phyloP scores from a whole-genome alignment of 2,329 filamentous ascomycete species.

The Ramularia collo-cygni region DNA sequence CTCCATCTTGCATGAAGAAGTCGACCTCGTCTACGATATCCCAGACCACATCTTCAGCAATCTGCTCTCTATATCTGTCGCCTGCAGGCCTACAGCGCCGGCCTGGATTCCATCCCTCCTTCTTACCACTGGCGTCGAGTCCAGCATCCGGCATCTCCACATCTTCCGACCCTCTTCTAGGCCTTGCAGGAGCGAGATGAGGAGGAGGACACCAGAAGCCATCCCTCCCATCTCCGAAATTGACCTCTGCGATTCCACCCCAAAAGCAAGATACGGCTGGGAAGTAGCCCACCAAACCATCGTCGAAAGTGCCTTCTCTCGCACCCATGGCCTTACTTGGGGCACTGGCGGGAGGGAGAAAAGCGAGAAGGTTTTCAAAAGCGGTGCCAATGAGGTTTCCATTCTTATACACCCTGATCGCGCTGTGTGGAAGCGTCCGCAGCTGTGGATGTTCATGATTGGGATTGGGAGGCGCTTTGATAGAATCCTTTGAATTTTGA shows the following conservation, averaged over 20 bases:
- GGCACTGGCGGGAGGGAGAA: slow-evolving; percentile 81
- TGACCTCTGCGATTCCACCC: slow-evolving; percentile 83
- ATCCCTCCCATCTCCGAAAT: slow-evolving; percentile 77
- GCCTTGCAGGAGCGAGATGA: slow-evolving; percentile 29
- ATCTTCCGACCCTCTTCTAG: slow-evolving; percentile 26
- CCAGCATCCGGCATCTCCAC: slow-evolving; percentile 28
- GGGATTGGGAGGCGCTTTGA: slow-evolving; percentile 58
- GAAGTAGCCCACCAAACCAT: slow-evolving; percentile 93
- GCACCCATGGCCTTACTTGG: slow-evolving; percentile 63
- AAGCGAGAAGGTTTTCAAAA: slow-evolving; percentile 81
- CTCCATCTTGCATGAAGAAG: slow-evolving; percentile 68
- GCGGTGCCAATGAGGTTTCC: slow-evolving; percentile 78
- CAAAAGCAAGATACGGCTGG: slow-evolving; percentile 88
- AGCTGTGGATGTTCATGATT: slow-evolving; percentile 69
- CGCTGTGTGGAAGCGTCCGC: slow-evolving; percentile 77
- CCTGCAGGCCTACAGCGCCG: slow-evolving; percentile 53
- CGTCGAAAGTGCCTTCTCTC: slow-evolving; percentile 80
- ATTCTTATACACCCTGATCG: slow-evolving; percentile 89
- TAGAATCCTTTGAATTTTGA: slow-evolving; percentile 34
- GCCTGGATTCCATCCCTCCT: slow-evolving; percentile 27
- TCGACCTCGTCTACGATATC: slow-evolving; percentile 94
- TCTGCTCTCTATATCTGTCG: slow-evolving; percentile 84
- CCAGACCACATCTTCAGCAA: slow-evolving; percentile 87
- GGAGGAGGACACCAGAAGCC: slow-evolving; percentile 85
- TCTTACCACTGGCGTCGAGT: slow-evolving; percentile 13